These are phyloP conservation scores for Lepiota venenata DNA, from an alignment of 768 basidiomycete species.

Conservation along the genomic window DNA sequence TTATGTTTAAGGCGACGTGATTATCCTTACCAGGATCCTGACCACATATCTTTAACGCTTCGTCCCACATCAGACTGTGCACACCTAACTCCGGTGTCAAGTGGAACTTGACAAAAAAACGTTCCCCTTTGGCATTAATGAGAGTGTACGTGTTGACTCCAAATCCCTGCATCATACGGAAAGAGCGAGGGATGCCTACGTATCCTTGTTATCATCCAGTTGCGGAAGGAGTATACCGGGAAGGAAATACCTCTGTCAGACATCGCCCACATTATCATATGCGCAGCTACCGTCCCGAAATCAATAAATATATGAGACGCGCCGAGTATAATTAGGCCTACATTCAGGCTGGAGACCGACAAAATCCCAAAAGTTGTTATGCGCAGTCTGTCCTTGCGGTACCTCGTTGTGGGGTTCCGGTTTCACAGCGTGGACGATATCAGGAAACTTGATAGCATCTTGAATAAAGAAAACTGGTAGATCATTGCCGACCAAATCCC, in stretches of 20 bases:
- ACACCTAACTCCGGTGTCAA: slow-evolving; percentile 80
- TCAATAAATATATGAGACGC: not conserved
- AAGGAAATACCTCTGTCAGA: slow-evolving; percentile 57
- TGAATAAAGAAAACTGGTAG: slow-evolving; percentile 84
- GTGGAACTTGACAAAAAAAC: slow-evolving; percentile 87
- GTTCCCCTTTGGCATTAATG: slow-evolving; percentile 60
- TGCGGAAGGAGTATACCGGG: not conserved
- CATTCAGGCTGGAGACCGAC: slow-evolving; percentile 68
- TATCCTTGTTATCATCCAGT: not conserved
- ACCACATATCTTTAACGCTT: slow-evolving; percentile 76
- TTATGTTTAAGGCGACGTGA: not conserved
- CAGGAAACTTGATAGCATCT: slow-evolving; percentile 82
- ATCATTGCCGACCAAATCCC: slow-evolving; percentile 85
- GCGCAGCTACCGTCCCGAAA: slow-evolving; percentile 40
- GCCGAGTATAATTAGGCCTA: slow-evolving; percentile 17
- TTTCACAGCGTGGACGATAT: slow-evolving; percentile 81
- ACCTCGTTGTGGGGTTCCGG: slow-evolving; percentile 86
- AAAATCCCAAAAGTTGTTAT: slow-evolving; percentile 91
- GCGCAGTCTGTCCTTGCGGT: slow-evolving; percentile 63
- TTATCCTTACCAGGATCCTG: slow-evolving; percentile 68
- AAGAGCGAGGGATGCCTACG: slow-evolving; percentile 73
- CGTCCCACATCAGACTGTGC: slow-evolving; percentile 86
- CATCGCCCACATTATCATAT: slow-evolving; percentile 84
- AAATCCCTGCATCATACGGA: slow-evolving; percentile 87
- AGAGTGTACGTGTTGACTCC: slow-evolving; percentile 86